Conservation (phyloP, 139 green algal genomes). For the Pycnococcus provasolii region DNA sequence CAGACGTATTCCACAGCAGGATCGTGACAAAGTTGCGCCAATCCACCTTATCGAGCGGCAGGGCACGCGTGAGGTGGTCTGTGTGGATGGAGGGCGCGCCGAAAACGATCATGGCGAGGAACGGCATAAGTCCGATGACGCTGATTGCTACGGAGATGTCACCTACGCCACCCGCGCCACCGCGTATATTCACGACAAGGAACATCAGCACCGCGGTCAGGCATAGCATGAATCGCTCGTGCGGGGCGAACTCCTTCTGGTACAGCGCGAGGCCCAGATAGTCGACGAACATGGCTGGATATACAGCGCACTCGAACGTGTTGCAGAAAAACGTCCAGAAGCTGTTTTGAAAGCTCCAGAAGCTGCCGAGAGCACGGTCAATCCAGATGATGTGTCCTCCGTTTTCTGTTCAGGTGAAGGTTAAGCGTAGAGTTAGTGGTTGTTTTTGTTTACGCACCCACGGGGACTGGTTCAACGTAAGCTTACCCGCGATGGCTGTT, state of each 20-base stretch:
- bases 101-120: neutral
- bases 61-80: too few relatives aligned
- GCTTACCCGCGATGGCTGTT: too few relatives aligned
- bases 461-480: neutral
- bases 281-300: constrained; percentile 24
- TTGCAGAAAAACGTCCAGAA: constrained; percentile 13
- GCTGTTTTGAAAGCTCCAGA: constrained; percentile 35
- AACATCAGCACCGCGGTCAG: too few relatives aligned
- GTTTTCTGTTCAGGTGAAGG: constrained; percentile 20
- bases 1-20: neutral
- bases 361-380: constrained; percentile 33
- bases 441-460: too few relatives aligned
- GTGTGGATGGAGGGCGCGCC: too few relatives aligned
- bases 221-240: too few relatives aligned
- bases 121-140: neutral
- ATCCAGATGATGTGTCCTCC: constrained; percentile 38
- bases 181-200: neutral
- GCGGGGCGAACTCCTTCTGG: too few relatives aligned
- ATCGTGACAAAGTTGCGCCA: neutral
- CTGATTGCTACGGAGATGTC: neutral
- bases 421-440: too few relatives aligned
- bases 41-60: too few relatives aligned
- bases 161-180: neutral
- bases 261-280: constrained; percentile 1
- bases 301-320: constrained; percentile 21